Base-by-base conservation (phyloP, 192 early-diverging fungal species). In the Linnemannia schmuckeri region DNA sequence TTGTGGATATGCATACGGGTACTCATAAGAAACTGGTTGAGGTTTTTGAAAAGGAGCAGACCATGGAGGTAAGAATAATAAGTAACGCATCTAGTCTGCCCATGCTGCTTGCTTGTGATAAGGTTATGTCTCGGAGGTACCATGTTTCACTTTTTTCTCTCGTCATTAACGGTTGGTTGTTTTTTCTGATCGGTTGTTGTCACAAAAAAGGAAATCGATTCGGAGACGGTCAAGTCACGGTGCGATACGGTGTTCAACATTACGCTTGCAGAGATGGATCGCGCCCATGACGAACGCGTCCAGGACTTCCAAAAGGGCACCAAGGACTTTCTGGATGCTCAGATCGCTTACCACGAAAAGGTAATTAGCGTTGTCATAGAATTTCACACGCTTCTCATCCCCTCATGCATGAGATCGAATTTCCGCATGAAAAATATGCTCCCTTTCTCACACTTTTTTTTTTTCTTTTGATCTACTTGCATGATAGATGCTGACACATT, bases 171-270 rank as follows among this genome's bases (percentile, higher is more conserved):
- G 22, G 17, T 17, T 38, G 10, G 2, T 17, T 33, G n/a, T 69
- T 66, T 30, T 66, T 24, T 70, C 40, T 37, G 75, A 17, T n/a
- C 75, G 30, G 12, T 77, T 61, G 2, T 61, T 61, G 22, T 22
- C 20, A 1, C 18, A 52, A 52, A 52, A 66, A 18, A 89, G 82
- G 83, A 90, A 52, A 72, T 85, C 38, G 89, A 88, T 35, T 82
- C 80, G 40, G 89, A 90, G 73, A 85, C 82, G n/a, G 83, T 90
- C 63, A 80, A 85, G 44, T 90, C 89, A 17, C 76, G 89, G 40
- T 90, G 89, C 55, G 89, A 90, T 49, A 90, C 89, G 0, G 89
- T 90, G 61, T 90, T 90, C 49, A 90, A 90, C 74, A 87, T 90
- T 4, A 90, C 89, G 0, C 54, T 90, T 27, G 86, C 89, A 38